phyloP scores from a whole-genome alignment of 768 basidiomycete genomes.

The Naganishia vishniacii region DNA sequence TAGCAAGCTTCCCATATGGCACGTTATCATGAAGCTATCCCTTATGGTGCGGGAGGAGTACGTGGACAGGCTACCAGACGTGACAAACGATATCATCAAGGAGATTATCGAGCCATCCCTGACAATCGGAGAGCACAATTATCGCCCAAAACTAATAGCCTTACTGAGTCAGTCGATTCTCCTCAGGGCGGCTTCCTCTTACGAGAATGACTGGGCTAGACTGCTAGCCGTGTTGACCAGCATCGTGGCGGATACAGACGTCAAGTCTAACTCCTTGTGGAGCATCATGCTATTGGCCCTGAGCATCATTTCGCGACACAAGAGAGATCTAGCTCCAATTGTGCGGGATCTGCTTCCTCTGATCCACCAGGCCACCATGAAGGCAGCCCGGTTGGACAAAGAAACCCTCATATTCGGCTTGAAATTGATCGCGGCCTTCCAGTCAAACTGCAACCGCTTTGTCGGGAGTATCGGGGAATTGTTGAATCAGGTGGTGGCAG shows the following conservation, averaged over 20 bases:
- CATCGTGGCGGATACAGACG: neutral
- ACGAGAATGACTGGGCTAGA: conserved; percentile 6
- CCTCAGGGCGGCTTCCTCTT: neutral
- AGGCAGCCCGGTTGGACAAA: neutral
- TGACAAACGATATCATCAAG: conserved; percentile 18
- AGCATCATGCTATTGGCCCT: conserved; percentile 10
- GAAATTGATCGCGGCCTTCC: conserved; percentile 22
- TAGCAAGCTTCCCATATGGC: conserved; percentile 24
- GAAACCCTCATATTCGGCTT: conserved; percentile 17
- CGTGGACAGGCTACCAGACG: conserved; percentile 23
- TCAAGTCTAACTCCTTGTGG: neutral
- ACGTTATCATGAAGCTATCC: conserved; percentile 21
- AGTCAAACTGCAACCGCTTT: conserved; percentile 7
- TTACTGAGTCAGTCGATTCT: conserved; percentile 25
- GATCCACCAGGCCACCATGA: neutral
- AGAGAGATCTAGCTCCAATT: conserved; percentile 12
- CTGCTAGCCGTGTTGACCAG: neutral
- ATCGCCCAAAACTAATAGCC: conserved; percentile 21
- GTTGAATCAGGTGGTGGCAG: neutral
- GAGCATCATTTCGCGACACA: conserved; percentile 19
- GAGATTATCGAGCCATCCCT: conserved; percentile 7
- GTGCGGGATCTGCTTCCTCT: conserved; percentile 18
- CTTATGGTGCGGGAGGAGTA: conserved; percentile 26
- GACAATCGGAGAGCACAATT: neutral
- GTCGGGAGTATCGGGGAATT: conserved; percentile 3